These are phyloP conservation scores for Amylostereum areolatum DNA, from an alignment of 1,284 basidiomycete genomes.

Conservation along the genomic window DNA sequence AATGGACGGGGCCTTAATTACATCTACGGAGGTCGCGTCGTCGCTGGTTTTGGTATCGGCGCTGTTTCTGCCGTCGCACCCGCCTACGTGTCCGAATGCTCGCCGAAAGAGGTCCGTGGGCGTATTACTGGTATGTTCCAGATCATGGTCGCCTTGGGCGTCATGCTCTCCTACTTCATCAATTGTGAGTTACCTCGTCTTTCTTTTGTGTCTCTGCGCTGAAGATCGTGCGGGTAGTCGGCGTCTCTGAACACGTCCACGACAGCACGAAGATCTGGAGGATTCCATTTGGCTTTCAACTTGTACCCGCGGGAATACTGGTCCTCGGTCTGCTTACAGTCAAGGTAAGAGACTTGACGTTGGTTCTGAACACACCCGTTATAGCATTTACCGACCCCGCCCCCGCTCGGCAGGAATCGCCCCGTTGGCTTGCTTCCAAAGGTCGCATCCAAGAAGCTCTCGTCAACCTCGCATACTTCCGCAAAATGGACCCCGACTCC, in stretches of 20 bases:
- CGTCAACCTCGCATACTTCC: constrained; percentile 46
- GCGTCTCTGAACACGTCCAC: constrained; percentile 49
- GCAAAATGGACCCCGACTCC: constrained; percentile 42
- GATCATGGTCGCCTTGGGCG: constrained; percentile 72
- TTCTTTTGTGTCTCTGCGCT: not conserved
- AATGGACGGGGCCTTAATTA: constrained; percentile 48
- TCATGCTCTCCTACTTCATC: constrained; percentile 76
- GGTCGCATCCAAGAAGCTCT: constrained; percentile 28
- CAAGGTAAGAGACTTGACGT: constrained; percentile 29
- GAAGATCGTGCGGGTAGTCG: constrained; percentile 35
- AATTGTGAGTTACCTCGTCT: constrained; percentile 41
- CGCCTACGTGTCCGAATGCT: constrained; percentile 74
- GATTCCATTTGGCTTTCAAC: constrained; percentile 70
- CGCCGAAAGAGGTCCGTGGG: constrained; percentile 69
- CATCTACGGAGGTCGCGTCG: constrained; percentile 73
- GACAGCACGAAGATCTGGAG: constrained; percentile 54
- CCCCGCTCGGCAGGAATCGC: constrained; percentile 29
- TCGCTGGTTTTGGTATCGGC: constrained; percentile 66
- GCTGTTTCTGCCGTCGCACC: constrained; percentile 66
- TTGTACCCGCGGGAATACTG: constrained; percentile 78
- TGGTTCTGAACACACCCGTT: too few relatives aligned
- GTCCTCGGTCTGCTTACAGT: constrained; percentile 65
- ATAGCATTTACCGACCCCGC: too few relatives aligned
- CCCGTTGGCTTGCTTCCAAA: constrained; percentile 27
- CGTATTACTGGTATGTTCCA: constrained; percentile 76